Percentiles rank a stretch among this genome's conserved stretches.
Evolutionary conservation across 805 yeast genomes (phyloP).

Genomic region (Kuraishia ogatae): DNA sequence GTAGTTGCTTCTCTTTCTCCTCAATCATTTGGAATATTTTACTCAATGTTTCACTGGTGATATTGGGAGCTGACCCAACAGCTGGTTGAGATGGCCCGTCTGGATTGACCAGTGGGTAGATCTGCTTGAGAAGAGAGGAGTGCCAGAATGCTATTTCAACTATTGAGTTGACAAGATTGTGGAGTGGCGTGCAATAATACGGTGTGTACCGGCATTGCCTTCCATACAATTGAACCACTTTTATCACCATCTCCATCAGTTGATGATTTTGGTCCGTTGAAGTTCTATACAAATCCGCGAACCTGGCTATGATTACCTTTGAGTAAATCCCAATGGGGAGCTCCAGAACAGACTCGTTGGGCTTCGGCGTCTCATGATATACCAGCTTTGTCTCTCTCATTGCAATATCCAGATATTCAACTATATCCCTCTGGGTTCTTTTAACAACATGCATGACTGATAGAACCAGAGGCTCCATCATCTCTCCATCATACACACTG

Average conservation of each 20-base stretch:
- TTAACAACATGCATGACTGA: not conserved
- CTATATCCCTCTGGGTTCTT: not conserved
- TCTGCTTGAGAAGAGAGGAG: no score
- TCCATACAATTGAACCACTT: not conserved
- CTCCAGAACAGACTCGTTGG: not conserved
- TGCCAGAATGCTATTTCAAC: no score
- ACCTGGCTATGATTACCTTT: not conserved
- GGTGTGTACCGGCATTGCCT: no score
- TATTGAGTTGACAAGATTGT: no score
- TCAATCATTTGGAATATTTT: no score
- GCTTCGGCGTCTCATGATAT: not conserved
- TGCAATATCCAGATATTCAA: not conserved
- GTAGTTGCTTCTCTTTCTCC: no score
- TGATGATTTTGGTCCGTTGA: not conserved
- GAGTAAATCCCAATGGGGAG: not conserved
- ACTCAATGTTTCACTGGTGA: no score
- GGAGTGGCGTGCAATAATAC: no score
- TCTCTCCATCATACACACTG: not conserved
- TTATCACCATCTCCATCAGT: not conserved
- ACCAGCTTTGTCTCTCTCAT: not conserved
- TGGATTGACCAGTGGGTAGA: no score
- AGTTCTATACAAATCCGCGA: not conserved
- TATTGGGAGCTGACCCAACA: no score
- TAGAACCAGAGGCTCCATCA: not conserved
- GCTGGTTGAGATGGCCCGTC: no score